Evolutionary conservation across 176 grass and related monocot genomes (phyloP), one percentile per base, ranked within the genome.

Genomic region (Carex littledalei): DNA sequence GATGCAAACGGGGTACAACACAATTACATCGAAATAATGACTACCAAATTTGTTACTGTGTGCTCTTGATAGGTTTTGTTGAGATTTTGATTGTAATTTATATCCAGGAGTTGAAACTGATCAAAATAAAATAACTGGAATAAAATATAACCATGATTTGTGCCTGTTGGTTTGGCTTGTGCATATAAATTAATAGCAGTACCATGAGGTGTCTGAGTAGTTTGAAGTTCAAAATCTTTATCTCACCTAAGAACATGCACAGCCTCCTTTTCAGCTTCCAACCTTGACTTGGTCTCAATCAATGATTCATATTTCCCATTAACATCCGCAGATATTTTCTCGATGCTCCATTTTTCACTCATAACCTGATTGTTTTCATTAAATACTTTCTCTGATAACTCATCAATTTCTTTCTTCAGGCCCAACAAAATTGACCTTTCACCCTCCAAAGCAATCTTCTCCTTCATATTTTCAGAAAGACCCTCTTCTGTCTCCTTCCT

Each of bases 231-330:
- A 78, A 78, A 31, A 78, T 78, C 6, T 56, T 31, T 2, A 49
- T 78, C 86, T 89, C 57, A 99, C 96, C 93, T 95, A 81, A 99
- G 86, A 91, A 99, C 90, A 63, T 82, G 81, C 75, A 95, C 80
- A 84, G 96, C 93, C 84, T 95, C 93, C 85, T 92, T 95, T 80
- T 95, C 93, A 61, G 93, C 86, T 87, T 94, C 96, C 86, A 94
- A 84, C 84, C 47, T 84, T 34, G 88, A 99, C 85, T 95, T 99
- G 53, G 89, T 80, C 86, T 95, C 91, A 87, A 83, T 83, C 16
- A 94, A 49, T 61, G 85, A 86, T 87, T 99, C 85, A 83, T 91
- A 80, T 60, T 92, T 99, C 62, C 65, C 79, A 65, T 31, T 73
- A 58, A 95, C 35, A 54, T 93, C 90, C 84, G 49, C 69, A 22